These are phyloP conservation scores for Cicer bijugum DNA, from an alignment of 306 rosid genomes.

Conservation along the genomic window DNA sequence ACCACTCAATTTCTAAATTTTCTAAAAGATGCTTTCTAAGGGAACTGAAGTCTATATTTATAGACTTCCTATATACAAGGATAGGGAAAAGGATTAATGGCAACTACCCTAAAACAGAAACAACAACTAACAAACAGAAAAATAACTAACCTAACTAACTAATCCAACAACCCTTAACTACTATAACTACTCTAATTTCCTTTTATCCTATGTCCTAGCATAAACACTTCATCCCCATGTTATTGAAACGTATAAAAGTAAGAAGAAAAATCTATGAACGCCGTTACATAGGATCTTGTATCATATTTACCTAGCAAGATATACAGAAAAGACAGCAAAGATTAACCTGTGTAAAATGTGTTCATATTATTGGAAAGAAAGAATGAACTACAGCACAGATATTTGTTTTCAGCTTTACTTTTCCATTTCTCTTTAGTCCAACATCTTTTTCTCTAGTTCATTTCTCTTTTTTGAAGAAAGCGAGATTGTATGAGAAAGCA, in stretches of 20 bases:
- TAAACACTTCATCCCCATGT: constrained; percentile 29
- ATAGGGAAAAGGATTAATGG: too few species aligned
- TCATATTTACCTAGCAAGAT: not conserved
- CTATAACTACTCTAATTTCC: too few species aligned
- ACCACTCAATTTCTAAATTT: too few species aligned
- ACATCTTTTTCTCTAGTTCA: not conserved
- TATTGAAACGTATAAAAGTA: not conserved
- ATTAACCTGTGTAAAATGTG: not conserved
- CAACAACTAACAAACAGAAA: too few species aligned
- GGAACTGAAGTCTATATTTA: too few species aligned
- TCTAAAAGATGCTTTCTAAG: too few species aligned
- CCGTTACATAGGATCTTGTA: not conserved
- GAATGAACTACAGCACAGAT: constrained; percentile 9
- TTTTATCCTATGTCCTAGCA: not conserved
- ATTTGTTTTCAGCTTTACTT: constrained; percentile 2
- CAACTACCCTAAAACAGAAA: too few species aligned
- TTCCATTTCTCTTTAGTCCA: constrained; percentile 29
- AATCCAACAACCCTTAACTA: too few species aligned
- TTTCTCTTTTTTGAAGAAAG: not conserved
- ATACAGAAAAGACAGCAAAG: constrained; percentile 20
- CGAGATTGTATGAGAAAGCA: constrained; percentile 18
- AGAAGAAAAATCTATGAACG: not conserved
- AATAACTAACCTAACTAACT: too few species aligned
- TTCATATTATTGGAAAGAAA: constrained; percentile 14
- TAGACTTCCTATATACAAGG: too few species aligned